These are phyloP conservation scores for Debaryomycetaceae sp. DNA, from an alignment of 1,139 yeast species.

Conservation along the genomic window DNA sequence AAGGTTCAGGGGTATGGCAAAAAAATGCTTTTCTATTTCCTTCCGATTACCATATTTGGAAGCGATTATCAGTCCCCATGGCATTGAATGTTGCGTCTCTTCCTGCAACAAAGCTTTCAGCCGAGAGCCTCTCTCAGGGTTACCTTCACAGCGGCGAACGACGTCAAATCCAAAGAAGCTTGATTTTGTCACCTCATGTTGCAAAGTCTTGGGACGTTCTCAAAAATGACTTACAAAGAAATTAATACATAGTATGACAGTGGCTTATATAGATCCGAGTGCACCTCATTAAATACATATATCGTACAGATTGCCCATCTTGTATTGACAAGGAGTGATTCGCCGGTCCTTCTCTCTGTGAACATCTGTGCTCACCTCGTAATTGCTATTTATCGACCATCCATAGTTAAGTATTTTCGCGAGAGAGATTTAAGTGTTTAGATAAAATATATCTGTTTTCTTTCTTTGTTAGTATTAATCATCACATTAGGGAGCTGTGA, in stretches of 20 bases:
- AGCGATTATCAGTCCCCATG: slow-evolving; percentile 47
- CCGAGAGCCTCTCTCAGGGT: slow-evolving; percentile 51
- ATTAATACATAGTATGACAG: too few species aligned
- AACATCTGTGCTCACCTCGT: too few species aligned
- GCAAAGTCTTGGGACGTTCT: background rate
- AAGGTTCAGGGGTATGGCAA: slow-evolving; percentile 50
- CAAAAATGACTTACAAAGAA: background rate
- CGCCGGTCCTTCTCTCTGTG: too few species aligned
- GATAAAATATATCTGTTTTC: background rate
- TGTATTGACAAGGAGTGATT: too few species aligned
- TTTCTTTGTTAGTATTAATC: background rate
- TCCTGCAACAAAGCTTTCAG: slow-evolving; percentile 47
- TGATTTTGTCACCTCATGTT: slow-evolving; percentile 27
- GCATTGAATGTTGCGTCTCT: slow-evolving; percentile 47
- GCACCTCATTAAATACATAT: too few species aligned
- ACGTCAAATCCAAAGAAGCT: slow-evolving; percentile 58
- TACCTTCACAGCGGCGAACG: slow-evolving; percentile 45
- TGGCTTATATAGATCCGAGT: too few species aligned
- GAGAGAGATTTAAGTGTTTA: background rate
- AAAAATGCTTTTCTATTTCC: slow-evolving; percentile 74
- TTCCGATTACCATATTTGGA: slow-evolving; percentile 66
- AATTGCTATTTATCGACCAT: too few species aligned
- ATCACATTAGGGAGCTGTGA: background rate
- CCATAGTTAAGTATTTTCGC: background rate
- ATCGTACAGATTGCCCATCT: too few species aligned